A percentile compares a stretch with the other conserved stretches of the same genome.
These are phyloP conservation scores for Penicillium lagena DNA, from an alignment of 495 filamentous ascomycete genomes.

Conservation along the genomic window DNA sequence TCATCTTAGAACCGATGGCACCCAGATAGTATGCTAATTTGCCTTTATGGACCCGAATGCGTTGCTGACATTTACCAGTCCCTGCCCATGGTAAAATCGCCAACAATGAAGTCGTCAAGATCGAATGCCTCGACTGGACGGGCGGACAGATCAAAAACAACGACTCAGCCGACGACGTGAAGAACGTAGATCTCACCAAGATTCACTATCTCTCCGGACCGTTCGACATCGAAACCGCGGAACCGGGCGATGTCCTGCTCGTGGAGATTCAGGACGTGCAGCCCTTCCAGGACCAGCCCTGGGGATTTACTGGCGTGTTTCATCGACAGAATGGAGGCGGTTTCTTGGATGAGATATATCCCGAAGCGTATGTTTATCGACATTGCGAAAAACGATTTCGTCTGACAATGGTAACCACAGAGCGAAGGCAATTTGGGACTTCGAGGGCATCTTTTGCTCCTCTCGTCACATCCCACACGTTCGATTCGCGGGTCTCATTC, in stretches of 20 bases:
- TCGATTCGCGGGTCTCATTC: slow-evolving; percentile 86
- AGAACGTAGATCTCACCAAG: slow-evolving; percentile 75
- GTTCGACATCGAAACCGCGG: slow-evolving; percentile 81
- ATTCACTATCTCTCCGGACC: slow-evolving; percentile 89
- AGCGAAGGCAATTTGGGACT: slow-evolving; percentile 97
- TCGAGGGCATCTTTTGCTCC: slow-evolving; percentile 90
- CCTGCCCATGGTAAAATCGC: slow-evolving; percentile 70
- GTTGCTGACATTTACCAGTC: slow-evolving; percentile 42
- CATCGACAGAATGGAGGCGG: slow-evolving; percentile 80
- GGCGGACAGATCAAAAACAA: slow-evolving; percentile 88
- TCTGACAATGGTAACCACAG: slow-evolving; percentile 21
- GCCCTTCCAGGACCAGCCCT: slow-evolving; percentile 77
- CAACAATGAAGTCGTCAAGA: slow-evolving; percentile 86
- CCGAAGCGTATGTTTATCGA: slow-evolving; percentile 52
- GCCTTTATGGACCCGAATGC: not conserved
- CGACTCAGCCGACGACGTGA: slow-evolving; percentile 83
- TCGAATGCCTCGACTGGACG: slow-evolving; percentile 88
- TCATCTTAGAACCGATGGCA: slow-evolving; percentile 80
- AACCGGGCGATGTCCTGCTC: slow-evolving; percentile 79
- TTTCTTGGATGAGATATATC: slow-evolving; percentile 87
- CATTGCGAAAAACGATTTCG: too few relatives aligned
- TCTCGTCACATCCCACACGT: slow-evolving; percentile 87
- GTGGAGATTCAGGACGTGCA: slow-evolving; percentile 97
- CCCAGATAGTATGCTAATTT: slow-evolving; percentile 61
- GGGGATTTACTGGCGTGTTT: slow-evolving; percentile 91